phyloP scores from a whole-genome alignment of 2,329 filamentous ascomycete genomes.

The Capronia americana region DNA sequence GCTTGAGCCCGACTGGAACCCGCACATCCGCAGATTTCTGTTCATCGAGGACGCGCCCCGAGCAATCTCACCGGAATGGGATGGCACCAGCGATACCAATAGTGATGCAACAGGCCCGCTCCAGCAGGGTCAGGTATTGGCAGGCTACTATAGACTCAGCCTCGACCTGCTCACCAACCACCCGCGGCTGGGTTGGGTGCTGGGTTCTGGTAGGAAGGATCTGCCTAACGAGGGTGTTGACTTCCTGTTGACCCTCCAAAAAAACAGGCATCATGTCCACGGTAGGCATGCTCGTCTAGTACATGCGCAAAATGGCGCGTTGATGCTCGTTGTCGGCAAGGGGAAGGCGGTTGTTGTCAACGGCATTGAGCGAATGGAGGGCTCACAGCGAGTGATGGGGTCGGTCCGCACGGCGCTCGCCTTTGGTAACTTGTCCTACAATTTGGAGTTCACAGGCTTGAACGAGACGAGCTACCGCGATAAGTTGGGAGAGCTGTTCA shows the following conservation, averaged over 20 bases:
- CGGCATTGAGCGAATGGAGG: conserved; percentile 15
- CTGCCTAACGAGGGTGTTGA: conserved; percentile 25
- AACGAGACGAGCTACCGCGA: conserved; percentile 21
- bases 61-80: conserved; percentile 23
- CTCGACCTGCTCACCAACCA: conserved; percentile 19
- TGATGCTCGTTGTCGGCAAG: conserved; percentile 24
- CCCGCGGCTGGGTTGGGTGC: conserved; percentile 21
- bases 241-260: conserved; percentile 25
- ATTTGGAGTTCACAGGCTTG: conserved; percentile 18
- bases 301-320: conserved; percentile 17
- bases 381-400: conserved; percentile 12
- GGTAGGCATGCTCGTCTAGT: conserved; percentile 28
- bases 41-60: conserved; percentile 21
- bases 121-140: conserved; percentile 13
- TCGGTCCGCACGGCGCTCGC: conserved; percentile 17
- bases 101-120: conserved; percentile 13
- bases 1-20: conserved; percentile 26
- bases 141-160: conserved; percentile 28
- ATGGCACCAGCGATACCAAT: conserved; percentile 14
- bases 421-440: conserved; percentile 26
- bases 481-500: conserved; percentile 15
- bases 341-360: conserved; percentile 24
- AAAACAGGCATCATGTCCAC: conserved; percentile 20
- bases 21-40: conserved; percentile 23
- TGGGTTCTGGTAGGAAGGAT: conserved; percentile 23